A percentile compares a stretch with the other conserved stretches of the same genome.
These are phyloP conservation scores for Citrus cavaleriei DNA, from an alignment of 345 rosid species.

Conservation along the genomic window DNA sequence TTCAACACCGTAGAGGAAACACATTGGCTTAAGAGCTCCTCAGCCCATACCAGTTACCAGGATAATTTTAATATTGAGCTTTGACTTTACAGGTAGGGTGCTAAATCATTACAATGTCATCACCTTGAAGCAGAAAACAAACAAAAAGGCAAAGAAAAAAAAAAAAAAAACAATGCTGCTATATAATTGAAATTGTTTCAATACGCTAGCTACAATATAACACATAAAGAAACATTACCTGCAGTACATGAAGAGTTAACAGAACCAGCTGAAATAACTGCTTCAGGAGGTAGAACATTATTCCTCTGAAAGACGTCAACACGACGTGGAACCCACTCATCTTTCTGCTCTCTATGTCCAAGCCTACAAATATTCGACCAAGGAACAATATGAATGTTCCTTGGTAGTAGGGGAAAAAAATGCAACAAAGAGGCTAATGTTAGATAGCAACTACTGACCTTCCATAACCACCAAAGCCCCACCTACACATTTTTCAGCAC, in stretches of 20 bases:
- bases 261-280: constrained; percentile 82
- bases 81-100: background rate
- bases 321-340: constrained; percentile 95
- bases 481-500: constrained; percentile 46
- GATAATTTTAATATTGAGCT: background rate
- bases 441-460: constrained; percentile 51
- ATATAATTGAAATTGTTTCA: background rate
- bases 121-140: background rate
- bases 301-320: constrained; percentile 71
- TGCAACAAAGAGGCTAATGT: background rate
- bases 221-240: constrained; percentile 39
- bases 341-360: constrained; percentile 98
- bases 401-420: background rate
- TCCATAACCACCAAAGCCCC: constrained; percentile 99
- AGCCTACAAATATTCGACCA: constrained; percentile 48
- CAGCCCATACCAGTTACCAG: background rate
- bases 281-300: constrained; percentile 72
- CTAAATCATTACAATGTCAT: background rate
- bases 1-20: background rate
- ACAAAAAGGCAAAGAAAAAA: background rate
- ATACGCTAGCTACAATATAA: background rate
- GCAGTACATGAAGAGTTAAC: constrained; percentile 92
- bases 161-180: background rate
- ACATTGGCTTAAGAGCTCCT: background rate
- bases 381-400: constrained; percentile 15